Conservation (phyloP, 2,329 filamentous ascomycete species). For the Cladobotryum mycophilum region DNA sequence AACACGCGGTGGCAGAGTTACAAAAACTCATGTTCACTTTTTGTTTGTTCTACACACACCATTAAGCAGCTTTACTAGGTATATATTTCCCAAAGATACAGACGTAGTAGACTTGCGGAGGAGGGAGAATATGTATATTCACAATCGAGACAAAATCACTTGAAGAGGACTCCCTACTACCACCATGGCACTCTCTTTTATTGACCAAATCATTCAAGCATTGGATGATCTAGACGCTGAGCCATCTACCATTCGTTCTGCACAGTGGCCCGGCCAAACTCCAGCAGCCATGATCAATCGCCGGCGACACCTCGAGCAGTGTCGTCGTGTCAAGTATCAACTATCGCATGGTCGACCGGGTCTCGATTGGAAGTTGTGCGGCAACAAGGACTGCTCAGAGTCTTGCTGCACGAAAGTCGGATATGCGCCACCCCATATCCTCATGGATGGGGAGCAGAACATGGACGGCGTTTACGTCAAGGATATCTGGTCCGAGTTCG, state of each 20-base stretch:
- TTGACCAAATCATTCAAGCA: no score
- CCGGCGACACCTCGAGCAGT: slow-evolving; percentile 13
- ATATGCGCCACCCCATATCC: slow-evolving; percentile 6
- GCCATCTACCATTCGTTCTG: no score
- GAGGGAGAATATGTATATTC: background rate
- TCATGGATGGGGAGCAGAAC: slow-evolving; percentile 9
- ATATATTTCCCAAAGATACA: no score
- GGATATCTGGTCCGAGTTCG: slow-evolving; percentile 17
- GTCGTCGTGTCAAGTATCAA: slow-evolving; percentile 12
- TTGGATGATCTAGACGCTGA: no score
- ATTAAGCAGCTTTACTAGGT: no score
- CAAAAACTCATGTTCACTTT: no score
- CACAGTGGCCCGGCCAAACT: no score
- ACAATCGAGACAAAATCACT: background rate
- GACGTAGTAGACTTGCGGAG: no score
- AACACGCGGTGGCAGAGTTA: no score
- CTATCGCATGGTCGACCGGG: slow-evolving; percentile 16
- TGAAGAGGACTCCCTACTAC: no score
- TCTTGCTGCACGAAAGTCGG: slow-evolving; percentile 10
- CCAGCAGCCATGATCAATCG: slow-evolving; percentile 4
- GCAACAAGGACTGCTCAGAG: slow-evolving; percentile 10
- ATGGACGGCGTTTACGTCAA: slow-evolving; percentile 6
- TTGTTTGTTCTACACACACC: no score
- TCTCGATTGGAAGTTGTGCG: slow-evolving; percentile 15
- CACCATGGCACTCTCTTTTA: no score